Conservation (phyloP, 495 filamentous ascomycete genomes). For the Chaetomium tenue region DNA sequence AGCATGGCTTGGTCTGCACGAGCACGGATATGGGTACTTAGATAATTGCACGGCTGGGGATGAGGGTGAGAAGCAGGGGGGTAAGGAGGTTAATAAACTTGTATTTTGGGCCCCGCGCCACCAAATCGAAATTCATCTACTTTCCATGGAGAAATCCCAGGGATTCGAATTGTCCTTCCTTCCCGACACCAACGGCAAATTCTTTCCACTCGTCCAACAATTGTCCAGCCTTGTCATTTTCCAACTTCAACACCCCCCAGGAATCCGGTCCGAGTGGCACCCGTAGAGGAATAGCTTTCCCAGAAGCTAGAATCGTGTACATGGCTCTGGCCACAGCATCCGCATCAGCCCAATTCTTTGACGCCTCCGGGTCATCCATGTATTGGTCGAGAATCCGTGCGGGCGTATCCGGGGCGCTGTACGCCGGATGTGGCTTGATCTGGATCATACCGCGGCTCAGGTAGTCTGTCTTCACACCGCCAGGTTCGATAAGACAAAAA, state of each 20-base stretch:
- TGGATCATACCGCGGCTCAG: conserved; percentile 33
- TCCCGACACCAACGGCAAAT: conserved; percentile 36
- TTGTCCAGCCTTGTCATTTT: conserved; percentile 36
- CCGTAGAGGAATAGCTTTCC: conserved; percentile 43
- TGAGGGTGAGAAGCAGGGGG: too few species aligned
- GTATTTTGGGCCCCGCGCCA: too few species aligned
- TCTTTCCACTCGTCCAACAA: conserved; percentile 41
- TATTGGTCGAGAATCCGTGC: neutral
- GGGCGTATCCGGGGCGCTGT: conserved; percentile 38
- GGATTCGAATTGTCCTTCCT: conserved; percentile 23
- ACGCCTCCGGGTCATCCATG: neutral
- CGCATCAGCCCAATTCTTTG: neutral
- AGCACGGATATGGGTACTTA: too few species aligned
- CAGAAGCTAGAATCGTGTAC: conserved; percentile 13
- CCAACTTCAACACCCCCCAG: conserved; percentile 41
- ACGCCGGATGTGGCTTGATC: conserved; percentile 31
- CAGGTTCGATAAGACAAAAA: conserved; percentile 50
- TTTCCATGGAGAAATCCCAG: neutral
- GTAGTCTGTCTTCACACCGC: conserved; percentile 29
- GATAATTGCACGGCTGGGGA: too few species aligned
- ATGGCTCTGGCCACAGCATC: neutral
- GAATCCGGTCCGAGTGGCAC: conserved; percentile 46
- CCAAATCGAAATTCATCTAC: neutral
- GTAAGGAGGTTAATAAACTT: too few species aligned
- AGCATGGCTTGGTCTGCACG: neutral